Evolutionary conservation across 2,329 filamentous ascomycete species (phyloP), one percentile per base, ranked within the genome.

Genomic region (Botryotinia globosa): DNA sequence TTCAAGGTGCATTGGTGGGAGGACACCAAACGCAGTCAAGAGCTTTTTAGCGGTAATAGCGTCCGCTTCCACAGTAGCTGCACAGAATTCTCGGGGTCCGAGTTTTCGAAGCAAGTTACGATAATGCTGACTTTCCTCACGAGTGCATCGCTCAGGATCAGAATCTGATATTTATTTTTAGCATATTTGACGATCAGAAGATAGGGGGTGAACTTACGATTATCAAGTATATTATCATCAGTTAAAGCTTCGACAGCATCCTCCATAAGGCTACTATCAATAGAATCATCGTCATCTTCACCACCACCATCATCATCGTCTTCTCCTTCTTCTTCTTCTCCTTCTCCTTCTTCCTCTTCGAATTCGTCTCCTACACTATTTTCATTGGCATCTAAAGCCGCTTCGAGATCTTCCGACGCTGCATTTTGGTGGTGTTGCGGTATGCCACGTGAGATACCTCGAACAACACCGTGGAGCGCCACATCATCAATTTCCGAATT

Each of bases 1-100:
- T 48, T 94, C 90, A 22, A 97, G 87, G 79, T 94, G 94, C 54
- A 85, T 82, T 3, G 93, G 93, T 61, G 92, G 89, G 56, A 88
- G 85, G 77, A 97, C 89, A 74, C 90, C 91, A 84, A 98, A 98
- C 22, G 94, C 94, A 14, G 93, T 94, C 80, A 95, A 90, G 44
- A 98, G 86, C 82, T 93, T 95, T 83, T 92, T 94, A 71, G 92
- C 92, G 32, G 91, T 90, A 80, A 96, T 90, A 69, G 85, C 86
- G 45, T 90, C 89, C 70, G 86, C 86, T 75, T 90, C 88, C 68
- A 97, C 85, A 45, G 91, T 94, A 77, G 90, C 87, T 77, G 89
- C 85, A 79, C 93, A 89, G 81, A 98, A 97, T 74, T 91, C 87
- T 74, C 89, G 87, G 34, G 92, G 92, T n/a, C 94, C 94, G 74